These are phyloP conservation scores for Cryptococcus hybrid DNA, from an alignment of 1,284 basidiomycete species.

Conservation along the genomic window DNA sequence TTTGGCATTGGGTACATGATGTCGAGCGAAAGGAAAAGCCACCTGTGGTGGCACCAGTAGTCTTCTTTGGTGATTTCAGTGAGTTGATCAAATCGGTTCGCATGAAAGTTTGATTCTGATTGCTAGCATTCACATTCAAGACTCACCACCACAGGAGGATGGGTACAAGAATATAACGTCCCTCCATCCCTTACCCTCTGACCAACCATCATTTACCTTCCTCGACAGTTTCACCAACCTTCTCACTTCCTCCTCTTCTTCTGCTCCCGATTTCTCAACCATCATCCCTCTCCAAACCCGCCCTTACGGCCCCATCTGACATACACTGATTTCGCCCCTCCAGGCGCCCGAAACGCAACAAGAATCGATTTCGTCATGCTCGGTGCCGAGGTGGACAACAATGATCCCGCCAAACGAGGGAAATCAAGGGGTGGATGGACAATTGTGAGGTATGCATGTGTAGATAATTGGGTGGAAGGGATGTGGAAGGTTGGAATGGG, in stretches of 20 bases:
- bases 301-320: conserved; percentile 40
- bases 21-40: conserved; percentile 17
- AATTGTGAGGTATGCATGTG: conserved; percentile 30
- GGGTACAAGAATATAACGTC: conserved; percentile 47
- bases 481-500: conserved; percentile 31
- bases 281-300: conserved; percentile 16
- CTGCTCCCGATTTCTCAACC: not conserved
- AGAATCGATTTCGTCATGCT: conserved; percentile 47
- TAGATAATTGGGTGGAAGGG: conserved; percentile 43
- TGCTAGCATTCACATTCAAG: not conserved
- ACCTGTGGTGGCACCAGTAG: not conserved
- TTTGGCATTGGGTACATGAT: conserved; percentile 27
- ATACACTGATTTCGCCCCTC: conserved; percentile 37
- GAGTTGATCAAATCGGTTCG: conserved; percentile 9
- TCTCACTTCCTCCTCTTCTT: not conserved
- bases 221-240: conserved; percentile 35
- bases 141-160: conserved; percentile 42
- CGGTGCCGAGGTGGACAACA: conserved; percentile 8
- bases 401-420: not conserved
- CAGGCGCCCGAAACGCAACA: conserved; percentile 18
- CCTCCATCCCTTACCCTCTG: conserved; percentile 17
- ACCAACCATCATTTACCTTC: conserved; percentile 29
- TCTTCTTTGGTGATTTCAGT: conserved; percentile 49
- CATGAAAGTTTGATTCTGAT: not conserved
- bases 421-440: conserved; percentile 21